These are phyloP conservation scores for Aspergillus sp. DNA, from an alignment of 2,329 filamentous ascomycete species.

Conservation along the genomic window DNA sequence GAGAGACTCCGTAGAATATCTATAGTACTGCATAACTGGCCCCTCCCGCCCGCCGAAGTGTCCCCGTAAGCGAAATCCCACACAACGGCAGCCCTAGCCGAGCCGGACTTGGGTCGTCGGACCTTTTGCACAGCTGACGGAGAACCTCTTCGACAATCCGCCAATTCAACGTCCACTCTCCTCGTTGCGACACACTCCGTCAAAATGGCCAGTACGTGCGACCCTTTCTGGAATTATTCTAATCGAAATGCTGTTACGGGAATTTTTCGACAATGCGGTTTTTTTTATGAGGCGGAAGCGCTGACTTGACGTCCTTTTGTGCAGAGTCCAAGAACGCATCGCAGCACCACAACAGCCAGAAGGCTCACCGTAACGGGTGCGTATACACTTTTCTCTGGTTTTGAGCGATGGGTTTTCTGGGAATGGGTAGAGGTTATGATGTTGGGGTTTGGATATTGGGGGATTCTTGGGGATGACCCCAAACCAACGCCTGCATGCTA, in stretches of 20 bases:
- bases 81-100: constrained; percentile 35
- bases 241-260: not conserved
- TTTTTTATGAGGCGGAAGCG: constrained; percentile 6
- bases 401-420: not conserved
- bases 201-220: constrained; percentile 43
- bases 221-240: constrained; percentile 1
- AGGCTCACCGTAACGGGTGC: constrained; percentile 99
- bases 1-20: not conserved
- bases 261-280: not conserved
- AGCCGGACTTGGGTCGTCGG: constrained; percentile 17
- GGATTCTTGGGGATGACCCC: constrained; percentile 1
- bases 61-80: constrained; percentile 36
- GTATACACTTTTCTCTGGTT: constrained; percentile 31
- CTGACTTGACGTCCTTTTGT: constrained; percentile 18
- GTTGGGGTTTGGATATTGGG: constrained; percentile 8
- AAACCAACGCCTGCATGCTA: not conserved
- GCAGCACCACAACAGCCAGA: constrained; percentile 96
- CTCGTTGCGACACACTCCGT: constrained; percentile 35
- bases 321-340: constrained; percentile 99
- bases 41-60: constrained; percentile 7
- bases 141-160: constrained; percentile 27
- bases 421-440: constrained; percentile 1
- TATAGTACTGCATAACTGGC: not conserved
- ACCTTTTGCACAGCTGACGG: constrained; percentile 21
- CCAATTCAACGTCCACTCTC: constrained; percentile 31